Evolutionary conservation across 2,329 filamentous ascomycete genomes (phyloP), one percentile per base, ranked within the genome.

Genomic region (Whalleya microplaca): DNA sequence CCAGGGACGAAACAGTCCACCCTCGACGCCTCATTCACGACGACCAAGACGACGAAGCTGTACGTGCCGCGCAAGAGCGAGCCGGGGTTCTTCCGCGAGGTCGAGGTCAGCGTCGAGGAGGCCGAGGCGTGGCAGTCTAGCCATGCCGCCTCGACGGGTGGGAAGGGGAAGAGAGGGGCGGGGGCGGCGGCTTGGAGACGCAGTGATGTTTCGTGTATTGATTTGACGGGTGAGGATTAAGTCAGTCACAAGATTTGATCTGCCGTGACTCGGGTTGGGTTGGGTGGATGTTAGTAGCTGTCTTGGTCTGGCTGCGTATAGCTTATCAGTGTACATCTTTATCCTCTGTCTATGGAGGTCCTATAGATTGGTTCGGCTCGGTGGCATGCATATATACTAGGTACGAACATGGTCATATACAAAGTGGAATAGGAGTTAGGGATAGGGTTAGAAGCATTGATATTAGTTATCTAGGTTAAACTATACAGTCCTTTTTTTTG

Each of bases 71-170:
- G 71, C 42, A 66, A 65, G 21, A 75, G 73, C 44, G 66, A 66
- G 14, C 64, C 65, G 5, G 77, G 78, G 2, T 80, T 77, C 64
- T 75, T 76, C 58, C 64, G 69, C 21, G 76, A 72, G 48, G 41
- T 73, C 18, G 71, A 73, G 16, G 61, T 72, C 37, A 58, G 52
- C 43, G 62, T 59, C 16, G 69, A 69, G 20, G 68, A 72, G 23
- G 71, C 64, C 2, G 67, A 67, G 16, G 62, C 53, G 18, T 23
- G 16, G 42, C 48, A 37, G 49, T 51, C 18, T n/a, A 53, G 21
- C 44, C 48, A 32, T 19, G 19, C 20, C 8, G 53, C 40, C 16
- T 32, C 41, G 0, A 21, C 7, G 1, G 37, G 45, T 27, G 20
- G 23, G 20, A n/a, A 20, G 12, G 16, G 29, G 41, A 10, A n/a